Base-by-base conservation (phyloP, 2,329 filamentous ascomycete genomes). In the Calcarisporium arbuscula region DNA sequence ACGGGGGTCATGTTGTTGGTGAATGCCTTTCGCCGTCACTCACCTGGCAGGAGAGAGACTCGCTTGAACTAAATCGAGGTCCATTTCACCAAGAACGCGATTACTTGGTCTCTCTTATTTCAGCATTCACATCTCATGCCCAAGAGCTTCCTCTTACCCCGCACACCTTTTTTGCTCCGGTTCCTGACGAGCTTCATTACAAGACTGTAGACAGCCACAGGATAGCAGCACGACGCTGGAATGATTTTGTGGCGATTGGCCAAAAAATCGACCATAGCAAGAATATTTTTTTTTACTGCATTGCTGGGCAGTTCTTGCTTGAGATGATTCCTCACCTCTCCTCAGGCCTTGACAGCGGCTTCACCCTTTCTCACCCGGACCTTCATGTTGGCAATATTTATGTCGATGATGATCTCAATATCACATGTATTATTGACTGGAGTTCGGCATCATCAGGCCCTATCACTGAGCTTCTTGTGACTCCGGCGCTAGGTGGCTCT, bases 371-470 rank as follows among this genome's bases (percentile, higher is more conserved):
- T 22, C 48, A 52, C 26, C 50, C 46, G 1, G 48, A 52, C 20
- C 46, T 53, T 15, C 39, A 49, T 35, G 11, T 36, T 18, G 44
- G 44, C 16, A 52, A 52, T 20, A 42, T 53, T 9, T 53, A 44
- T 34, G 45, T 51, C 9, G 45, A 53, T 18, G 42, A 49, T 2
- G 20, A 49, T 1, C 34, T 52, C 25, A 49, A 50, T 19, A 41
- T 52, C 12, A 43, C 42, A 19, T 50, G 34, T 23, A 42, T 52
- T 12, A 50, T 53, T 35, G 49, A 52, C 25, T 53, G 46, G 50
- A 35, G 41, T 14, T 50, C 41, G 19, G 23, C 47, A 25, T 35
- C 39, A 33, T 29, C 43, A 5, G 35, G 41, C 8, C 42, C 47
- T 12, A 28, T 48, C 5, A 32, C 39, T 1, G 45, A 46, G 28